These are phyloP conservation scores for Isabelozyma gotoi DNA, from an alignment of 805 yeast species.

Conservation along the genomic window DNA sequence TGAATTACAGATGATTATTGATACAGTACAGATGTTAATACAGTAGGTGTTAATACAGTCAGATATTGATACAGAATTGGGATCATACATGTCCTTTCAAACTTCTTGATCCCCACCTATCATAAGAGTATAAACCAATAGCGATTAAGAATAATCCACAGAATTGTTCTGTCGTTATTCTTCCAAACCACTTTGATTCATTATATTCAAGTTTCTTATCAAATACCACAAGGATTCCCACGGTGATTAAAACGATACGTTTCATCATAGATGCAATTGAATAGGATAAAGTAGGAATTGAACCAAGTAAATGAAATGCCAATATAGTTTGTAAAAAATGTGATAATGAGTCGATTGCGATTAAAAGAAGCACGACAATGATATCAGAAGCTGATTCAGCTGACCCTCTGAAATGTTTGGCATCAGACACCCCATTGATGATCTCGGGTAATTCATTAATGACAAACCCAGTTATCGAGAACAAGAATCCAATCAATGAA, in stretches of 20 bases:
- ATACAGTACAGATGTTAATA: not conserved
- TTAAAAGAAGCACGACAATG: conserved; percentile 45
- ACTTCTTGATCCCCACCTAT: conserved; percentile 54
- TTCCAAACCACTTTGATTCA: conserved; percentile 24
- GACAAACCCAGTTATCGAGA: conserved; percentile 75
- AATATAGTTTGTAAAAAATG: conserved; percentile 80
- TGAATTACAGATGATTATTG: not conserved
- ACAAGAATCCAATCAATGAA: conserved; percentile 65
- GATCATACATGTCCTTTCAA: conserved; percentile 9
- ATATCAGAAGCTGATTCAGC: conserved; percentile 17
- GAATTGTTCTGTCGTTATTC: conserved; percentile 45
- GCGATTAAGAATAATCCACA: conserved; percentile 52
- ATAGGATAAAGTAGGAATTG: conserved; percentile 80
- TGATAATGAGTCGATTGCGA: conserved; percentile 66
- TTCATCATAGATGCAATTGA: conserved; percentile 87
- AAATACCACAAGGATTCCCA: conserved; percentile 60
- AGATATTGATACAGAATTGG: too few species aligned
- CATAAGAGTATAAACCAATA: conserved; percentile 60
- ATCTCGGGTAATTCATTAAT: conserved; percentile 53
- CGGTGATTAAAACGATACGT: conserved; percentile 78
- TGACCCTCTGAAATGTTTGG: conserved; percentile 2
- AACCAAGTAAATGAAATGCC: conserved; percentile 78
- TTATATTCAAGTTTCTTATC: conserved; percentile 11
- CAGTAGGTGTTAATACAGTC: not conserved
- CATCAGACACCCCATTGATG: conserved; percentile 14